A percentile compares a stretch with the other conserved stretches of the same genome.
Evolutionary conservation across 768 basidiomycete species (phyloP).

Genomic region (Lactarius quietus): DNA sequence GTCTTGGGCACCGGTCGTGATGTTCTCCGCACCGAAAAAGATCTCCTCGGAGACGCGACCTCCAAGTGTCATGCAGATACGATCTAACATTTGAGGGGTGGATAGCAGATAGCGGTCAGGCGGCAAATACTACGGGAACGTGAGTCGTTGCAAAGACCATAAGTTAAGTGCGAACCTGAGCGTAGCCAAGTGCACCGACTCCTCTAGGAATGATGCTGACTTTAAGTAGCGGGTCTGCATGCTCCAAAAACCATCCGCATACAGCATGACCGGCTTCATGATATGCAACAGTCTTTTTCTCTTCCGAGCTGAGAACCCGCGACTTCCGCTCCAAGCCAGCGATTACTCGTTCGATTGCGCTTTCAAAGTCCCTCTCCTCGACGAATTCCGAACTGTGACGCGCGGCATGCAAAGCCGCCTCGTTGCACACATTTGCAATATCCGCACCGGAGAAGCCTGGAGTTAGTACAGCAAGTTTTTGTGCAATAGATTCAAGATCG

Average conservation of each 20-base stretch:
- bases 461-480: conserved; percentile 93
- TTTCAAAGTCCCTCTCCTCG: conserved; percentile 86
- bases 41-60: conserved; percentile 98
- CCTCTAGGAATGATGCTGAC: conserved; percentile 98
- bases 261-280: conserved; percentile 99
- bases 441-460: conserved; percentile 99
- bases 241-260: conserved; percentile 97
- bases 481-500: conserved; percentile 59
- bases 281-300: conserved; percentile 98
- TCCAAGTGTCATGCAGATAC: conserved; percentile 98
- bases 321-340: conserved; percentile 97
- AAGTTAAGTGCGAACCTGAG: conserved; percentile 55
- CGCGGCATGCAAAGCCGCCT: conserved; percentile 93
- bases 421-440: conserved; percentile 98
- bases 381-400: conserved; percentile 77
- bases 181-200: conserved; percentile 93
- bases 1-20: conserved; percentile 98
- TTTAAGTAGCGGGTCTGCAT: conserved; percentile 94
- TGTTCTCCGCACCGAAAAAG: conserved; percentile 87
- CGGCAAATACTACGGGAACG: conserved; percentile 69
- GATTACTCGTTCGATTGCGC: conserved; percentile 96
- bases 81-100: conserved; percentile 89
- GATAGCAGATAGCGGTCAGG: conserved; percentile 95
- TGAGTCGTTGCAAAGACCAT: background rate
- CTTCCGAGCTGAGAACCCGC: conserved; percentile 85